Base-by-base conservation (phyloP, 1,139 yeast genomes). In the Debaryomycetaceae sp. region DNA sequence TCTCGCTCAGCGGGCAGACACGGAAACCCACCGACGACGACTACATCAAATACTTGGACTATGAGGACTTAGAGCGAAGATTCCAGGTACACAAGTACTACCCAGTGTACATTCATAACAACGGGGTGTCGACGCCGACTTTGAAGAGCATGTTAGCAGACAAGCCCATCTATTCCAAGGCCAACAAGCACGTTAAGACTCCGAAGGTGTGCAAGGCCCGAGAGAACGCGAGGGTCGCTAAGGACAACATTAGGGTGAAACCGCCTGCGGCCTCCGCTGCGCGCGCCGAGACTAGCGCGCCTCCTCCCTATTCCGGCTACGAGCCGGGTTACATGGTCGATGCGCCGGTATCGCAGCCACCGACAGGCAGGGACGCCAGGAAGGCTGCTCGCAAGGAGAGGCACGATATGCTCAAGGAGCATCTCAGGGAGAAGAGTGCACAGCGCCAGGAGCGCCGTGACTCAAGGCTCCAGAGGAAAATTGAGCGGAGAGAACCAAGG, bases 121-220 rank as follows among this genome's bases (percentile, higher is more conserved):
- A 63, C 27, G 70, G 58, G 30, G 58, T 64, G 5, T 55, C 66
- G 20, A 73, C 78, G 2, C 78, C 78, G 3, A 58, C 58, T 38
- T 59, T 74, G 40, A 62, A 60, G 45, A 65, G 59, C 40, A 54
- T 71, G 57, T 62, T 74, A 13, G 51, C 54, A 24, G 69, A 70
- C 46, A 70, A 70, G 48, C 79, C 78, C 4, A 72, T 74, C 23
- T 74, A 74, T 45, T 56, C 64, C 36, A 64, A 68, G 30, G 78
- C 76, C 36, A 72, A 72, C 49, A 62, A 62, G 45, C 71, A 66
- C 45, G 56, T 66, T n/a, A 59, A 58, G 57, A 58, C 52, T 51
- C 57, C 7, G 56, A 49, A 41, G 45, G 6, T 11, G 7, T 11
- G 36, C 17, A 47, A 46, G 31, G 35, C 40, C 23, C 33, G 17